Base-by-base conservation (phyloP, 1,284 basidiomycete genomes). In the Ceratobasidium sp. region DNA sequence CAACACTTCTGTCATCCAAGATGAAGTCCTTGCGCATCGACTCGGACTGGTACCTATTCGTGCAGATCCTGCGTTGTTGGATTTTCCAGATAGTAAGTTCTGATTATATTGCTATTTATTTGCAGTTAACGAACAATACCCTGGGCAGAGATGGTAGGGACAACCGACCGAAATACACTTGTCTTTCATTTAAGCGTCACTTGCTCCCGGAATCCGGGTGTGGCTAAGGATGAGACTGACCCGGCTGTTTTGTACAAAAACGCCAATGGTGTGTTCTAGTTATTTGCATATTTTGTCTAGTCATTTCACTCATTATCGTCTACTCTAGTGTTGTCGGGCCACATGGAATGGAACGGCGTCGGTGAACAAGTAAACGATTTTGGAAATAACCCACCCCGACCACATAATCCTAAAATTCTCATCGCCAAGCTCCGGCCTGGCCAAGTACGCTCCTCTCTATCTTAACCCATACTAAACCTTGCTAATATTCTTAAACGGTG, bases 381-480 rank as follows among this genome's bases (percentile, higher is more conserved):
- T 83, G 59, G 57, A 9, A 56, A 70, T 77, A 73, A 80, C 5
- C 80, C 82, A 0, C 93, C 94, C 0, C 81, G 79, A 5, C 85
- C 93, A 0, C 90, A 90, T 4, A 89, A 94, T 73, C 83, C 83
- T 21, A 87, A 96, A 75, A 96, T 98, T 73, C 87, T 99, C 23
- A 82, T 99, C 30, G 91, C 90, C n/a, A 99, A 99, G 78, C 80
- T 99, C 54, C 82, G 95, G 49, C 96, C 96, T 0, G 96, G 95
- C 3, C 82, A 83, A 75, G 78, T 78, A 53, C 27, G 76, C 71
- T 13, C 8, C n/a, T 39, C 46, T 11, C 33, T 36, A 27, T 16
- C 39, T 49, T 59, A 11, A n/a, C 11, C 33, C 33, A 5, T 36
- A 36, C 33, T 11, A 11, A 11, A 36, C 4, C 4, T 36, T 4